These are phyloP conservation scores for Volvox carteri DNA, from an alignment of 163 green algal species.

Conservation along the genomic window DNA sequence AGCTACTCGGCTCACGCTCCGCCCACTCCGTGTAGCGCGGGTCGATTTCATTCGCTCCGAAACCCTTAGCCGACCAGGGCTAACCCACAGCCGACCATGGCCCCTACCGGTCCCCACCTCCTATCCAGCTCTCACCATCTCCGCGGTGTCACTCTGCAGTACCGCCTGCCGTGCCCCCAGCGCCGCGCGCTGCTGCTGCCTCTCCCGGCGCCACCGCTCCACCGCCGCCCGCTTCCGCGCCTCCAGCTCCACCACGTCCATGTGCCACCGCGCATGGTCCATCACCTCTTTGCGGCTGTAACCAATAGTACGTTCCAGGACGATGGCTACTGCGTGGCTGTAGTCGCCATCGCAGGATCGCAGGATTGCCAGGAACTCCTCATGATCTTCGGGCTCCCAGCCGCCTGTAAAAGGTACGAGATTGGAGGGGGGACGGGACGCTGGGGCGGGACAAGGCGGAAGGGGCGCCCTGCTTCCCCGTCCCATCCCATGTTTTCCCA, in stretches of 20 bases:
- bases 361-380: constrained; percentile 70
- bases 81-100: too few species aligned
- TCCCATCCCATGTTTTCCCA: too few species aligned
- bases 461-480: too few species aligned
- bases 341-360: constrained; percentile 65
- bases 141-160: constrained; percentile 36
- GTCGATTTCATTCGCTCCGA: too few species aligned
- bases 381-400: constrained; percentile 74
- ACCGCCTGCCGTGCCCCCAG: constrained; percentile 32
- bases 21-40: too few species aligned
- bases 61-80: too few species aligned
- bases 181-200: constrained; percentile 26
- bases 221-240: constrained; percentile 55
- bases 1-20: too few species aligned
- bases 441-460: not conserved
- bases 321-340: constrained; percentile 51
- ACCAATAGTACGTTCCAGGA: constrained; percentile 52
- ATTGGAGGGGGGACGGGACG: not conserved
- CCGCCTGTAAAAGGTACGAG: too few species aligned
- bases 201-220: constrained; percentile 46
- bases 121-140: constrained; percentile 41
- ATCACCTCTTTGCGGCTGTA: constrained; percentile 55
- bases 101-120: too few species aligned
- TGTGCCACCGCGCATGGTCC: constrained; percentile 60
- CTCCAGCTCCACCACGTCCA: constrained; percentile 58